Evolutionary conservation across 2,329 filamentous ascomycete species (phyloP).

Genomic region (Sarocladium brachiariae): DNA sequence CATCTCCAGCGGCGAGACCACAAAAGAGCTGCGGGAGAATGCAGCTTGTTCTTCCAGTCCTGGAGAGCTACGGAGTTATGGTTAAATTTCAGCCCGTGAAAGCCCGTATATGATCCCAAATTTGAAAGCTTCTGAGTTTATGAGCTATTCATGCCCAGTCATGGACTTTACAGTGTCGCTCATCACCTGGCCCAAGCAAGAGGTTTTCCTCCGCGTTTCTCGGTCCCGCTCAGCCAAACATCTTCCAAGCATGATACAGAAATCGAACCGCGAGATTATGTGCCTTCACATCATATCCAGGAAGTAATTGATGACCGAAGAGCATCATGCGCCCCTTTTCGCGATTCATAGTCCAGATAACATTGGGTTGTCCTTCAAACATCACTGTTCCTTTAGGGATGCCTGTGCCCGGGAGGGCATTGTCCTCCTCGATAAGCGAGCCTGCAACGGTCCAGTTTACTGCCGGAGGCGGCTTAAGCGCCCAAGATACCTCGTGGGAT

Average conservation of each 20-base stretch:
- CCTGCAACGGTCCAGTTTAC: slow-evolving; percentile 11
- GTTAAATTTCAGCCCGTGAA: too few species aligned
- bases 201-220: too few species aligned
- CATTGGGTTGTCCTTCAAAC: slow-evolving; percentile 11
- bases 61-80: too few species aligned
- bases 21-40: too few species aligned
- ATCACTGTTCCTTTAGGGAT: slow-evolving; percentile 11
- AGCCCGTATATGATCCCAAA: too few species aligned
- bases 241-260: slow-evolving; percentile 12
- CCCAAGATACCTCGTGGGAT: slow-evolving; percentile 11
- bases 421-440: slow-evolving; percentile 9
- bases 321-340: slow-evolving; percentile 12
- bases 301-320: slow-evolving; percentile 10
- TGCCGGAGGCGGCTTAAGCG: slow-evolving; percentile 10
- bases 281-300: slow-evolving; percentile 11
- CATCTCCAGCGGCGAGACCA: too few species aligned
- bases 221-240: too few species aligned
- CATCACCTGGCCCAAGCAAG: too few species aligned
- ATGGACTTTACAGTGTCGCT: too few species aligned
- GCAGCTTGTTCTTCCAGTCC: too few species aligned
- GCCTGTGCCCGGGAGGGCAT: slow-evolving; percentile 9
- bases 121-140: too few species aligned
- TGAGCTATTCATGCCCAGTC: too few species aligned
- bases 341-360: slow-evolving; percentile 13
- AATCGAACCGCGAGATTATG: slow-evolving; percentile 12